phyloP scores from a whole-genome alignment of 257 asterid genomes.

The Solanum medicagineum region DNA sequence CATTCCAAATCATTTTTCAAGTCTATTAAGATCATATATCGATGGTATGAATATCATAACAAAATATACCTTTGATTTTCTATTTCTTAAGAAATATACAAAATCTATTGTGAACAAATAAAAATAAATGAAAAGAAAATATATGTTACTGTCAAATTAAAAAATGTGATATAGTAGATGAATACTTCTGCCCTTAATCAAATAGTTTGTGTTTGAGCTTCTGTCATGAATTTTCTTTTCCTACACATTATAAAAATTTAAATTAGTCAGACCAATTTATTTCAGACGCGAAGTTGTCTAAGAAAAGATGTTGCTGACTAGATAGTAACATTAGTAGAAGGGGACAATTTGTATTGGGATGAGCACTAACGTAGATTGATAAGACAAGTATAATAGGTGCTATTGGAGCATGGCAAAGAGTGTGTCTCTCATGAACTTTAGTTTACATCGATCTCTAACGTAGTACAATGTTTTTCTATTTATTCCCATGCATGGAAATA shows the following conservation, averaged over 20 bases:
- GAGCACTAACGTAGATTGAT: neutral
- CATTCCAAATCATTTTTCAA: no score
- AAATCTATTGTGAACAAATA: no score
- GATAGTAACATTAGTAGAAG: neutral
- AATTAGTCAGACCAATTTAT: neutral
- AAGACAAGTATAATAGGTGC: neutral
- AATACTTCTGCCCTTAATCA: neutral
- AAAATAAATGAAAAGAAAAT: neutral
- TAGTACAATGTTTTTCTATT: neutral
- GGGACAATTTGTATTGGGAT: neutral
- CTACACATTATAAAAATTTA: neutral
- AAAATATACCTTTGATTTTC: no score
- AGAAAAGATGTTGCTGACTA: neutral
- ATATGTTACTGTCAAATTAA: neutral
- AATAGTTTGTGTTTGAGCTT: neutral
- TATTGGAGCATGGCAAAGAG: neutral
- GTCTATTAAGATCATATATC: no score
- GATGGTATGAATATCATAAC: no score
- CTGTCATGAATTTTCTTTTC: no score
- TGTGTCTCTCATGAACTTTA: neutral
- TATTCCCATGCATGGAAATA: neutral
- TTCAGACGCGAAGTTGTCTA: accelerated
- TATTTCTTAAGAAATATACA: no score
- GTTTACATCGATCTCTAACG: neutral
- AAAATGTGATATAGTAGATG: neutral